A percentile compares a stretch with the other conserved stretches of the same genome.
Evolutionary conservation across 179 eudicot genomes (phyloP).

Genomic region (Silene vulgaris): DNA sequence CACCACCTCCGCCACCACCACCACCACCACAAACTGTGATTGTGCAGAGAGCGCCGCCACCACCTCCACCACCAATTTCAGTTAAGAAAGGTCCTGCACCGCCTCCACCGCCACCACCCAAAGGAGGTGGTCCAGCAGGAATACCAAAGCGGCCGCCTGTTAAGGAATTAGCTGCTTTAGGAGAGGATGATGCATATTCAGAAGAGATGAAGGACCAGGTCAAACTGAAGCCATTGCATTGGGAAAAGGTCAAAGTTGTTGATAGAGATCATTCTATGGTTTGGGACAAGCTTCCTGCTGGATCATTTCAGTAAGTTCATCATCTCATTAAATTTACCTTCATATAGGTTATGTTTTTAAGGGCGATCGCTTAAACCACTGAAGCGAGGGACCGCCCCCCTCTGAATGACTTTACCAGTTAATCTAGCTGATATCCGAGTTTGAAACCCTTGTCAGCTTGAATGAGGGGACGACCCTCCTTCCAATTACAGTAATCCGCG

Average conservation of each 20-base stretch:
- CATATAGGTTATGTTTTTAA: not conserved
- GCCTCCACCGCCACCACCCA: conserved; percentile 45
- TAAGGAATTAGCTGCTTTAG: conserved; percentile 28
- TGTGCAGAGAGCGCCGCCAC: conserved; percentile 31
- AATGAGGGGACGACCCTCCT: not conserved
- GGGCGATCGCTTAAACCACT: no score
- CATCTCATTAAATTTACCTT: not conserved
- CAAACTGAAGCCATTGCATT: conserved; percentile 83
- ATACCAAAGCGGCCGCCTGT: conserved; percentile 29
- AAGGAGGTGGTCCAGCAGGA: conserved; percentile 26
- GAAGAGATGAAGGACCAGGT: conserved; percentile 46
- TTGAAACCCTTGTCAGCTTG: no score
- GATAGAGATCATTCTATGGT: conserved; percentile 75
- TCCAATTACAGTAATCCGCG: no score
- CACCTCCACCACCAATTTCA: conserved; percentile 43
- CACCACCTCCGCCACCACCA: conserved; percentile 18
- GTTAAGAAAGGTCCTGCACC: conserved; percentile 31
- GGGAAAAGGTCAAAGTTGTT: conserved; percentile 75
- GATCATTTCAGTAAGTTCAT: conserved; percentile 72
- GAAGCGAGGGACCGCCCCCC: no score
- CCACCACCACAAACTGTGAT: conserved; percentile 27
- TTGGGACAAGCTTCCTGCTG: conserved; percentile 63
- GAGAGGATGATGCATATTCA: conserved; percentile 33
- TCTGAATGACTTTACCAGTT: not conserved
- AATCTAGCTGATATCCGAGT: not conserved